Percentiles rank a stretch among this genome's conserved stretches.
Evolutionary conservation across 1,139 yeast species (phyloP).

Genomic region (Pichia sp.): DNA sequence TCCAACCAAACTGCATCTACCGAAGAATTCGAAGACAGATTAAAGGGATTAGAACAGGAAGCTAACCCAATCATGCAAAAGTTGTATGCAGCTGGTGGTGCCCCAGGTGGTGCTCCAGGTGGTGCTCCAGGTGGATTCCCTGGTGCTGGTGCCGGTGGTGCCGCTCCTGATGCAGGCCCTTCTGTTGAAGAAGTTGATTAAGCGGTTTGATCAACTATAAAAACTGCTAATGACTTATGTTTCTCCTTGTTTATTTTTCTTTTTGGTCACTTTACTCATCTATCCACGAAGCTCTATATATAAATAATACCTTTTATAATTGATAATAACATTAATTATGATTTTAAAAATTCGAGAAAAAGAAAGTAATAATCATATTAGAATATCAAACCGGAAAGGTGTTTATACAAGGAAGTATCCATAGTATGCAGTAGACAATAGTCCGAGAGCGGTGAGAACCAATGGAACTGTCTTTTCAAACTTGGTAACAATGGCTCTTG

Average conservation of each 20-base stretch:
- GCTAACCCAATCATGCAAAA: constrained; percentile 65
- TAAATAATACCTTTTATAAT: not conserved
- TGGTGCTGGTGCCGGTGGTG: constrained; percentile 31
- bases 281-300: constrained; percentile 1
- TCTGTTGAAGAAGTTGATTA: constrained; percentile 73
- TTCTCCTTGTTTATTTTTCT: not conserved
- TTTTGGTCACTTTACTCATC: not conserved
- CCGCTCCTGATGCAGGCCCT: constrained; percentile 50
- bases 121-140: constrained; percentile 20
- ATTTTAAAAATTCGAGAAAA: not conserved
- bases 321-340: not conserved
- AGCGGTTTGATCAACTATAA: constrained; percentile 10
- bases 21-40: constrained; percentile 55
- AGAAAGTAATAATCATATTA: not conserved
- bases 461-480: constrained; percentile 74
- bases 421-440: constrained; percentile 64
- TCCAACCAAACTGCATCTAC: constrained; percentile 47
- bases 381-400: not conserved
- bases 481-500: constrained; percentile 38
- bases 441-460: constrained; percentile 59
- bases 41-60: constrained; percentile 59
- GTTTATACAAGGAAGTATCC: constrained; percentile 25
- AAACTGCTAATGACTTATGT: not conserved
- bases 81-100: constrained; percentile 59
- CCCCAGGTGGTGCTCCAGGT: constrained; percentile 38